Conservation (phyloP, 352 stramenopile species). For the Phytophthora idaei region DNA sequence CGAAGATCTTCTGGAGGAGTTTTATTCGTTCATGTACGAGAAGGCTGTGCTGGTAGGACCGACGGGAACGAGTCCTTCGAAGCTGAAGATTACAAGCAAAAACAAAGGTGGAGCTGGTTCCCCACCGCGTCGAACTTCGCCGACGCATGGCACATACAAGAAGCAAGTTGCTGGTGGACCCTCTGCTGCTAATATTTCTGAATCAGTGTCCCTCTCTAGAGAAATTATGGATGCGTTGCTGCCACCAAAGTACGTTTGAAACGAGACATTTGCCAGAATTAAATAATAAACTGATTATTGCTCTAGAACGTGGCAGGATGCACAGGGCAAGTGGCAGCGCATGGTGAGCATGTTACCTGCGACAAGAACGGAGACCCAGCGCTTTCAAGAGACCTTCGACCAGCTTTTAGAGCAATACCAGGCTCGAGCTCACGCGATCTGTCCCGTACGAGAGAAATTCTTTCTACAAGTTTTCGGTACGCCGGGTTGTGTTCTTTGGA, state of each 20-base stretch:
- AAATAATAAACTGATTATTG: background rate
- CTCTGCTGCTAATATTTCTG: constrained; percentile 20
- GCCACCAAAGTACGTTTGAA: constrained; percentile 61
- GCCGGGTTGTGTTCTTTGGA: background rate
- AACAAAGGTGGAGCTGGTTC: constrained; percentile 14
- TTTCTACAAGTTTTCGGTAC: constrained; percentile 75
- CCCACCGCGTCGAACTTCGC: constrained; percentile 29
- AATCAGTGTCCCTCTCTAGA: constrained; percentile 28
- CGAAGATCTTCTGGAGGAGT: constrained; percentile 50
- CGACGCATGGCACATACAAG: constrained; percentile 17
- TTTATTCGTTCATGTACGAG: constrained; percentile 74
- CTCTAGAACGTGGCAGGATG: constrained; percentile 60
- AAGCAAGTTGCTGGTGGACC: constrained; percentile 9
- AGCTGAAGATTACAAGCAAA: constrained; percentile 24
- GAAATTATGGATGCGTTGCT: constrained; percentile 76
- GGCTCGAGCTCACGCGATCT: constrained; percentile 66
- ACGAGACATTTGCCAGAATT: too few species aligned
- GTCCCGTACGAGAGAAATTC: constrained; percentile 71
- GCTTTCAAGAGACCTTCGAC: constrained; percentile 52
- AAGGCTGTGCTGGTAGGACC: constrained; percentile 47
- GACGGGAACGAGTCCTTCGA: constrained; percentile 37
- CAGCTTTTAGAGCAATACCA: constrained; percentile 56
- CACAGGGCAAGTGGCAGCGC: constrained; percentile 68
- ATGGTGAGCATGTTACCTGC: constrained; percentile 61
- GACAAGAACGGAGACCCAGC: constrained; percentile 47